phyloP scores from a whole-genome alignment of 805 yeast genomes.

The Yarrowia sp. region DNA sequence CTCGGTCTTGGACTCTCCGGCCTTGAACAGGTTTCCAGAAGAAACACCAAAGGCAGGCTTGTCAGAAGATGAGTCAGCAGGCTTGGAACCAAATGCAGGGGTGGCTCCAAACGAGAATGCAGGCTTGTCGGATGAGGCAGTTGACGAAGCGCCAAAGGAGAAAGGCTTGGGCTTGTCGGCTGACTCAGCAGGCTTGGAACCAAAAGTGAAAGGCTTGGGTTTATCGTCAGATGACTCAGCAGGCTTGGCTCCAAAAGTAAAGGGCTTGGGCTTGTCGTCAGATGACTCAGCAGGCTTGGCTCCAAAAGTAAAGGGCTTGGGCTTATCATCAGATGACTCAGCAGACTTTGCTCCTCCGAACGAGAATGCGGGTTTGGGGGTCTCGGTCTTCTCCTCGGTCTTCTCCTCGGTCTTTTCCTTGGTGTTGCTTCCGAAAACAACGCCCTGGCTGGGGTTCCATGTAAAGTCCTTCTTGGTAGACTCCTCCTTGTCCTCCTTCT shows the following conservation, averaged over 20 bases:
- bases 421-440: slow-evolving; percentile 45
- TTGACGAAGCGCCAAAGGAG: neutral
- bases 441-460: slow-evolving; percentile 50
- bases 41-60: slow-evolving; percentile 26
- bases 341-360: neutral
- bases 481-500: neutral
- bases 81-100: slow-evolving; percentile 46
- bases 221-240: neutral
- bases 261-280: neutral
- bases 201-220: neutral
- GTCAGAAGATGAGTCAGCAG: slow-evolving; percentile 20
- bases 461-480: slow-evolving; percentile 41
- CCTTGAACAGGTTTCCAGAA: slow-evolving; percentile 22
- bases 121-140: slow-evolving; percentile 36
- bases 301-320: too few relatives aligned
- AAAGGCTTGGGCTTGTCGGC: slow-evolving; percentile 10
- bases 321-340: too few relatives aligned
- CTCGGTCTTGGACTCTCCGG: neutral
- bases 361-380: slow-evolving; percentile 43
- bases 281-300: neutral
- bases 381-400: slow-evolving; percentile 38
- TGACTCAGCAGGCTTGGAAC: slow-evolving; percentile 5
- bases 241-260: slow-evolving; percentile 10
- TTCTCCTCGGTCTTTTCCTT: neutral
- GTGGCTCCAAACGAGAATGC: slow-evolving; percentile 43